Evolutionary conservation across 805 yeast species (phyloP).

Genomic region (Zygotorulaspora florentina): DNA sequence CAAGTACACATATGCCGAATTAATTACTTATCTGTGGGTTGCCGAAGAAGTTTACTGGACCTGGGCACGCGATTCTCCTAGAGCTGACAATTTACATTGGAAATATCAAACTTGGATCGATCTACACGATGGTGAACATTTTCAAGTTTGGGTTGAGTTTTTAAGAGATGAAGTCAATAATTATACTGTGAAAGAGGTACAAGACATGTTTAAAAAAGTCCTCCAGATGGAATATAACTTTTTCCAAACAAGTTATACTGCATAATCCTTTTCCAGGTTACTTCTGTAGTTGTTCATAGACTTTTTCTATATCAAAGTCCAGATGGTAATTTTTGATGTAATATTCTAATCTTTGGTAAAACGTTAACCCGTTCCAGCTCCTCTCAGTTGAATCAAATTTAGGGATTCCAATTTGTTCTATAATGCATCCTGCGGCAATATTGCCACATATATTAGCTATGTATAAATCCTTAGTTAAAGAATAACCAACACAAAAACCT

Average conservation of each 20-base stretch:
- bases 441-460: conserved; percentile 64
- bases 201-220: conserved; percentile 34
- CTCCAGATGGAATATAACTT: conserved; percentile 42
- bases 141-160: conserved; percentile 47
- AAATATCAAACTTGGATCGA: conserved; percentile 50
- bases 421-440: conserved; percentile 73
- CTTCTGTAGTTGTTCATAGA: conserved; percentile 6
- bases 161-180: conserved; percentile 42
- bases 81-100: conserved; percentile 37
- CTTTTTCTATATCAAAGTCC: conserved; percentile 7
- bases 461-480: conserved; percentile 46
- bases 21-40: conserved; percentile 42
- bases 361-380: conserved; percentile 56
- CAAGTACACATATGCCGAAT: conserved; percentile 37
- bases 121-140: conserved; percentile 47
- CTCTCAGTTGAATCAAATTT: conserved; percentile 31
- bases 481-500: conserved; percentile 62
- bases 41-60: conserved; percentile 50
- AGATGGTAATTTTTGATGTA: conserved; percentile 32
- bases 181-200: conserved; percentile 30
- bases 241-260: conserved; percentile 45
- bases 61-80: conserved; percentile 45
- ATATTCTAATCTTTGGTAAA: conserved; percentile 41
- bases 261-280: conserved; percentile 6
- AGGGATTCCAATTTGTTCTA: conserved; percentile 80